Base-by-base conservation (phyloP, 345 rosid genomes). In the Ceriops tagal region DNA sequence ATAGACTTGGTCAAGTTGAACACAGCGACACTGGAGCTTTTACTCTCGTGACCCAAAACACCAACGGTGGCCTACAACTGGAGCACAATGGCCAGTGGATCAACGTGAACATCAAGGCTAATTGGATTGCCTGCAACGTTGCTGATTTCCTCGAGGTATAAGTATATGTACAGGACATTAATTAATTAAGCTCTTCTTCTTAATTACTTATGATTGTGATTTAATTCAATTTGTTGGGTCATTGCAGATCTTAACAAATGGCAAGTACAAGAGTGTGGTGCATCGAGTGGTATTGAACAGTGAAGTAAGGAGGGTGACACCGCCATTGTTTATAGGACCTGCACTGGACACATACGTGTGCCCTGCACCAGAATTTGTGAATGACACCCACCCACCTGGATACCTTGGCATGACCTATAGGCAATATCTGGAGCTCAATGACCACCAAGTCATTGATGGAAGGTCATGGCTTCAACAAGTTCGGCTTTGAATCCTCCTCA, bases 201-300 rank as follows among this genome's bases (percentile, higher is more conserved):
- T 10, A 9, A 39, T 9, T 39, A 43, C 4, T 13, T 43, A 15
- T 13, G 46, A 39, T 43, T 11, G 49, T 15, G 49, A 15, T 34
- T 11, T 1, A 11, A 3, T 43, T 43, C 8, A 53, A 53, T 53
- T 9, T 55, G 24, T 8, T 8, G 24, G 4, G 2, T 68, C 0
- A 3, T 28, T 27, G 1, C 47, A 75, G 74, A 53, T 69, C 26
- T 22, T 75, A 52, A 75, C 73, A 3, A 75, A 75, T 64, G 78
- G 73, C 2, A 75, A 59, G 20, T 75, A 65, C 59, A 75, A 75
- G 62, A 65, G 70, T 19, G 57, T 24, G 6, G 1, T 58, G 1
- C 74, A 75, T 59, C 34, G 70, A 22, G 78, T 75, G 55, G 6
- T 63, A 5, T 61, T 75, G 74, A 75, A 69, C 66, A 75, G 65